A percentile compares a stretch with the other conserved stretches of the same genome.
Conservation (phyloP, 306 rosid species). For the Vigna reflexopilosa region DNA sequence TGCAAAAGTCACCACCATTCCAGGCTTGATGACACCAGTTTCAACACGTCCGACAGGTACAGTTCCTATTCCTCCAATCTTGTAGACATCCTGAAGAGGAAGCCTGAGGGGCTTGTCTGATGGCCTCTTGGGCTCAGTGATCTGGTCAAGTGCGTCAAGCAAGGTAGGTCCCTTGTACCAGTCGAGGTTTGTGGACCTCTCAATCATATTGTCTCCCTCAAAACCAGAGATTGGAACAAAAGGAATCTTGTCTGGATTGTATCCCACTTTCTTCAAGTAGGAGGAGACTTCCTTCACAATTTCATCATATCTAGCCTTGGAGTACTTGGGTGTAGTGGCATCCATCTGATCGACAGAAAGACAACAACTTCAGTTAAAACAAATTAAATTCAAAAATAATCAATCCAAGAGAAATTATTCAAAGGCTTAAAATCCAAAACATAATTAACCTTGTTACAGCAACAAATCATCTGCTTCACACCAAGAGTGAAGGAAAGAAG, state of each 20-base stretch:
- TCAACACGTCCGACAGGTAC: background rate
- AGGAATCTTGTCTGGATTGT: conserved; percentile 26
- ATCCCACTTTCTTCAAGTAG: conserved; percentile 6
- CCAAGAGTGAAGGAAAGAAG: conserved; percentile 1
- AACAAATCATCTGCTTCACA: conserved; percentile 24
- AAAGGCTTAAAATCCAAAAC: background rate
- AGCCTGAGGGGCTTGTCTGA: conserved; percentile 16
- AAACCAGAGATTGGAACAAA: conserved; percentile 22
- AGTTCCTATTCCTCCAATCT: conserved; percentile 22
- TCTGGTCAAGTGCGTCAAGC: conserved; percentile 11
- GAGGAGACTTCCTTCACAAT: conserved; percentile 27
- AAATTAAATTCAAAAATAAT: background rate
- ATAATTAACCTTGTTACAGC: background rate
- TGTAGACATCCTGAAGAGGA: conserved; percentile 8
- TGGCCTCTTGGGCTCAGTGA: conserved; percentile 13
- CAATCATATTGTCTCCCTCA: conserved; percentile 30
- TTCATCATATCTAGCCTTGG: conserved; percentile 19
- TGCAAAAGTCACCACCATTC: conserved; percentile 6
- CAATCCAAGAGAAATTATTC: background rate
- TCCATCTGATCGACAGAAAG: background rate
- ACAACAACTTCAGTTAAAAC: background rate
- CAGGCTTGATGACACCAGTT: conserved; percentile 12
- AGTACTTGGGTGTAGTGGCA: conserved; percentile 6
- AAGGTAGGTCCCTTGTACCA: conserved; percentile 15
- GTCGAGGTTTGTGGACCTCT: conserved; percentile 20